phyloP scores from a whole-genome alignment of 2,329 filamentous ascomycete species.

The Fusarium haematococcum region DNA sequence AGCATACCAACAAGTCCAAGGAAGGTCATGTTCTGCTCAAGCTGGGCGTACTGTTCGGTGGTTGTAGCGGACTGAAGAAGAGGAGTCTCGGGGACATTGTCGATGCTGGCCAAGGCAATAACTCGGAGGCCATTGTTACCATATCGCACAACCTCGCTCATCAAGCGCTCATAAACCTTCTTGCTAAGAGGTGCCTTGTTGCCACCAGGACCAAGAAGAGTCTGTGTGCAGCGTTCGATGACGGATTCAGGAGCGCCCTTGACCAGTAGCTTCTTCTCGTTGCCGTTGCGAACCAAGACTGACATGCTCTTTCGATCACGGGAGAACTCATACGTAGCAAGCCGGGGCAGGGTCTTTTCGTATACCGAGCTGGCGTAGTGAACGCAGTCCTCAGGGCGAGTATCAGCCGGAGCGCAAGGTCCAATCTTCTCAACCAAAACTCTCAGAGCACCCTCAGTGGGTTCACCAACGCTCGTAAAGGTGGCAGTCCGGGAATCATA shows the following conservation, averaged over 20 bases:
- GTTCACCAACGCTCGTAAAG: constrained; percentile 89
- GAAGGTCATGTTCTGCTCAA: constrained; percentile 95
- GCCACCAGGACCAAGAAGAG: constrained; percentile 81
- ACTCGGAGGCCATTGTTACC: constrained; percentile 93
- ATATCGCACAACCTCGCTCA: constrained; percentile 87
- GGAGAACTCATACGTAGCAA: constrained; percentile 96
- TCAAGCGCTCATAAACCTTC: constrained; percentile 76
- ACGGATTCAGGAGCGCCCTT: constrained; percentile 97
- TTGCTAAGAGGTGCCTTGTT: constrained; percentile 79
- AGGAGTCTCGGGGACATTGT: constrained; percentile 78
- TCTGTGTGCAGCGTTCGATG: constrained; percentile 89
- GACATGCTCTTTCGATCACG: constrained; percentile 99
- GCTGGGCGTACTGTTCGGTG: constrained; percentile 82
- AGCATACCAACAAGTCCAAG: constrained; percentile 96
- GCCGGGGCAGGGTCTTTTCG: constrained; percentile 77
- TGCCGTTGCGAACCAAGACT: constrained; percentile 81
- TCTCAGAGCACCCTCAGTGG: constrained; percentile 92
- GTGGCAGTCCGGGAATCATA: constrained; percentile 81
- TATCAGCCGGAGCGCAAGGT: constrained; percentile 73
- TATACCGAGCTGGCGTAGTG: constrained; percentile 89
- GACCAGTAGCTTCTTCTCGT: constrained; percentile 84
- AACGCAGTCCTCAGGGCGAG: constrained; percentile 71
- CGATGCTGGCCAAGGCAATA: constrained; percentile 89
- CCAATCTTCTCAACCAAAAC: constrained; percentile 95
- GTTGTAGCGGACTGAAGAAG: constrained; percentile 82